Evolutionary conservation across 768 basidiomycete genomes (phyloP).

Genomic region (Serendipita sp.): DNA sequence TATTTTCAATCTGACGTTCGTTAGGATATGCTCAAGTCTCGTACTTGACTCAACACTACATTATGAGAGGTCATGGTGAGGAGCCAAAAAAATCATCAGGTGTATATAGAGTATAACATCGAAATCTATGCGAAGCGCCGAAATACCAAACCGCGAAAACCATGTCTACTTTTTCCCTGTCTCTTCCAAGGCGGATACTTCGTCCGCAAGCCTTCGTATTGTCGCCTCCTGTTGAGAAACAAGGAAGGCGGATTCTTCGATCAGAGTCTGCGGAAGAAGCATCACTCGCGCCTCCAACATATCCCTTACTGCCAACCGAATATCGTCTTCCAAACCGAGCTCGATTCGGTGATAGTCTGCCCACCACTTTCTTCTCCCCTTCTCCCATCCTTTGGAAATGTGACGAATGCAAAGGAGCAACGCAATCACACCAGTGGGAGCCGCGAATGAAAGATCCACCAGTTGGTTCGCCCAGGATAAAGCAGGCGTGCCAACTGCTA

Average conservation of each 20-base stretch:
- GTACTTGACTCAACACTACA: no score
- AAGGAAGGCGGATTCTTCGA: background rate
- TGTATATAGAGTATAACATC: no score
- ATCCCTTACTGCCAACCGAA: background rate
- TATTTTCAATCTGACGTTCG: no score
- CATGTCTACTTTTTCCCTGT: no score
- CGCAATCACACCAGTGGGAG: background rate
- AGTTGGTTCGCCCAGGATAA: background rate
- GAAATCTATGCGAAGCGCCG: no score
- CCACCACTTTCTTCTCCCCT: background rate
- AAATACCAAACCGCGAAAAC: no score
- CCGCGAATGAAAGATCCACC: background rate
- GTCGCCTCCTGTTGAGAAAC: background rate
- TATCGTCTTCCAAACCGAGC: background rate
- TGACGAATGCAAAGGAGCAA: background rate
- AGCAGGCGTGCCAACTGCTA: background rate
- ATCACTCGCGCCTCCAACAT: background rate
- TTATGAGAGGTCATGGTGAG: no score
- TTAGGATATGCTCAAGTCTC: no score
- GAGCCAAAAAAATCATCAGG: no score
- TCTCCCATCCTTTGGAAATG: background rate
- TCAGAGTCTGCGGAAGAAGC: background rate
- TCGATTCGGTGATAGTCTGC: background rate
- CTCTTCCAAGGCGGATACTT: no score
- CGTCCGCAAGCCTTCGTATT: no score